phyloP scores from a whole-genome alignment of 1,284 basidiomycete genomes.

The Rhizopogon hawkerae region DNA sequence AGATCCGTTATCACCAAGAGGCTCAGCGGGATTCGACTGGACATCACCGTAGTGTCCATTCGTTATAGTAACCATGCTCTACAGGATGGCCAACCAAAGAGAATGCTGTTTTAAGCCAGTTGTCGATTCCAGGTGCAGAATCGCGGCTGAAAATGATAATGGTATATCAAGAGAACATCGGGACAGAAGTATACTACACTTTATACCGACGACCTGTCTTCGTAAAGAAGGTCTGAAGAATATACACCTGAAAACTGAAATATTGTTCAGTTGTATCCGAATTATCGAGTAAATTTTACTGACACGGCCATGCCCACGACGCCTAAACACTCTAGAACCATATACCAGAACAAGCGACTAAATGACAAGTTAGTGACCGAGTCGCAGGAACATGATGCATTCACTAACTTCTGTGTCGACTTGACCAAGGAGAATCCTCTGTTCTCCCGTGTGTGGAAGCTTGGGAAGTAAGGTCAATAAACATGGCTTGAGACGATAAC shows the following conservation, averaged over 20 bases:
- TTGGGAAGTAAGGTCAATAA: slow-evolving; percentile 24
- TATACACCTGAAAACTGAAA: slow-evolving; percentile 76
- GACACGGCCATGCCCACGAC: slow-evolving; percentile 80
- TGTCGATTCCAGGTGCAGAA: not conserved
- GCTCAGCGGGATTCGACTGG: not conserved
- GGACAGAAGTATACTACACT: slow-evolving; percentile 39
- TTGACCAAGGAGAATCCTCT: slow-evolving; percentile 74
- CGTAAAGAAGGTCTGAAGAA: slow-evolving; percentile 90
- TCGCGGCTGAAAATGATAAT: not conserved
- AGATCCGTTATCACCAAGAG: not conserved
- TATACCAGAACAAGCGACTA: slow-evolving; percentile 88
- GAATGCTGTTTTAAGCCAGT: too few species aligned
- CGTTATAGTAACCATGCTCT: not conserved
- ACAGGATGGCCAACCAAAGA: not conserved
- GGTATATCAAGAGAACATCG: not conserved
- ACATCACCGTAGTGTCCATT: not conserved
- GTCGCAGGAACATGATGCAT: slow-evolving; percentile 9
- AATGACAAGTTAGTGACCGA: slow-evolving; percentile 20
- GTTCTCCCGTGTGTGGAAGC: slow-evolving; percentile 77
- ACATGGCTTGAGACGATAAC: not conserved
- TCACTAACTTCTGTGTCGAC: slow-evolving; percentile 63
- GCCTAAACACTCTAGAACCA: slow-evolving; percentile 65
- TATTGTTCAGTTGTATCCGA: not conserved
- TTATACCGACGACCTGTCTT: slow-evolving; percentile 79
- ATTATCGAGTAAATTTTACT: slow-evolving; percentile 23